Conservation (phyloP, 768 basidiomycete genomes). For the Phylloporus sp. region DNA sequence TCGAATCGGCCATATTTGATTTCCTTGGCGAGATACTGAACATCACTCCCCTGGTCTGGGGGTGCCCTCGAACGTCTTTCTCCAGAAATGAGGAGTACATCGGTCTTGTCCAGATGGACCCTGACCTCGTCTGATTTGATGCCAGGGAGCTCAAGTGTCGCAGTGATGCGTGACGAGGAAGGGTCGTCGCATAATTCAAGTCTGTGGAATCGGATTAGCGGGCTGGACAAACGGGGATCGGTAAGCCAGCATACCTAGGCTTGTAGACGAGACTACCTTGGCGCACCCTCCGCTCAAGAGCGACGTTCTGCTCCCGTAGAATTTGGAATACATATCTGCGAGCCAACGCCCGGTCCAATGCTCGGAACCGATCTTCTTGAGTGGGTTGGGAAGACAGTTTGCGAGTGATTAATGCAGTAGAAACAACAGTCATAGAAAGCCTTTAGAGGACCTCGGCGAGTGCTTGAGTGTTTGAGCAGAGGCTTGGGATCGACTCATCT, state of each 20-base stretch:
- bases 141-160: conserved; percentile 39
- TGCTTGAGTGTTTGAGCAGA: too few relatives aligned
- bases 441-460: neutral
- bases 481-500: conserved; percentile 1
- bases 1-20: conserved; percentile 39
- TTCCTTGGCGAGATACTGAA: conserved; percentile 32
- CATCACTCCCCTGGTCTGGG: conserved; percentile 13
- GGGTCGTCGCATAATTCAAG: conserved; percentile 40
- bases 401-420: conserved; percentile 13
- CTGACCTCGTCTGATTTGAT: conserved; percentile 33
- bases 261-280: conserved; percentile 31
- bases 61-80: conserved; percentile 21
- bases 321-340: conserved; percentile 27
- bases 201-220: conserved; percentile 23
- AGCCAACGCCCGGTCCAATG: conserved; percentile 30
- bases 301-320: conserved; percentile 16
- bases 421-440: conserved; percentile 22
- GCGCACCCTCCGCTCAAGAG: conserved; percentile 18
- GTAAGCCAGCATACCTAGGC: conserved; percentile 25
- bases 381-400: conserved; percentile 25
- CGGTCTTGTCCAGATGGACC: conserved; percentile 31
- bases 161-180: conserved; percentile 28
- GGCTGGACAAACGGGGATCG: neutral
- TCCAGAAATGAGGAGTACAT: conserved; percentile 34
- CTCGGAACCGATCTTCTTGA: conserved; percentile 28